Evolutionary conservation across 257 asterid species (phyloP).

Genomic region (Gynochthodes officinalis): DNA sequence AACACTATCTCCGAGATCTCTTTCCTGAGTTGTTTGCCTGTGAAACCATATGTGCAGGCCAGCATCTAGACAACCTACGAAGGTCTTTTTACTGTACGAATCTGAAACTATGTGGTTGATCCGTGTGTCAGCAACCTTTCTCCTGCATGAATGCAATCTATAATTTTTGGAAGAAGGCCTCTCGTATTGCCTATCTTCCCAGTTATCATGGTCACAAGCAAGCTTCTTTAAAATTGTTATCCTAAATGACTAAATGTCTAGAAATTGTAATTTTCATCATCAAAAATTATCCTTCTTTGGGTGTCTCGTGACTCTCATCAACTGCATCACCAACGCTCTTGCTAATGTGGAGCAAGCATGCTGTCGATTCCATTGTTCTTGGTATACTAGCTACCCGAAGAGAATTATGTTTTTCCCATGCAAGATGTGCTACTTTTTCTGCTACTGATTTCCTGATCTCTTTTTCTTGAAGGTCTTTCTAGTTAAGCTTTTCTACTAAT

Average conservation of each 20-base stretch:
- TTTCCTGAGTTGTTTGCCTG: constrained; percentile 69
- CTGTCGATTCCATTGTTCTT: constrained; percentile 81
- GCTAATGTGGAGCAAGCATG: constrained; percentile 60
- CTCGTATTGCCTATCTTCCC: constrained; percentile 78
- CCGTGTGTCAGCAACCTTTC: constrained; percentile 53
- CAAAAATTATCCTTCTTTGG: constrained; percentile 46
- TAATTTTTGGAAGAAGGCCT: constrained; percentile 73
- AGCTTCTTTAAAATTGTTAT: constrained; percentile 76
- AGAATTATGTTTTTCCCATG: constrained; percentile 64
- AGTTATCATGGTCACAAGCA: constrained; percentile 78
- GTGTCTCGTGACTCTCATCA: constrained; percentile 72
- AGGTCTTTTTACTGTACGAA: constrained; percentile 60
- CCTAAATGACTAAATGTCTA: constrained; percentile 87
- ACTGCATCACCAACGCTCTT: constrained; percentile 42
- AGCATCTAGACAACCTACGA: constrained; percentile 77
- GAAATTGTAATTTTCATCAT: constrained; percentile 40
- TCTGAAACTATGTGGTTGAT: constrained; percentile 52
- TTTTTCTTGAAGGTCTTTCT: constrained; percentile 80
- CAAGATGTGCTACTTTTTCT: constrained; percentile 55
- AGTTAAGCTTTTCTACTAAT: constrained; percentile 82
- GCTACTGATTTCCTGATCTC: constrained; percentile 80
- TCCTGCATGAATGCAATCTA: constrained; percentile 76
- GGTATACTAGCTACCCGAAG: constrained; percentile 73
- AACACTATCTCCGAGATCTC: constrained; percentile 85
- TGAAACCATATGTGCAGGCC: constrained; percentile 60